Evolutionary conservation across 257 asterid species (phyloP).

Genomic region (Anisodus tanguticus): DNA sequence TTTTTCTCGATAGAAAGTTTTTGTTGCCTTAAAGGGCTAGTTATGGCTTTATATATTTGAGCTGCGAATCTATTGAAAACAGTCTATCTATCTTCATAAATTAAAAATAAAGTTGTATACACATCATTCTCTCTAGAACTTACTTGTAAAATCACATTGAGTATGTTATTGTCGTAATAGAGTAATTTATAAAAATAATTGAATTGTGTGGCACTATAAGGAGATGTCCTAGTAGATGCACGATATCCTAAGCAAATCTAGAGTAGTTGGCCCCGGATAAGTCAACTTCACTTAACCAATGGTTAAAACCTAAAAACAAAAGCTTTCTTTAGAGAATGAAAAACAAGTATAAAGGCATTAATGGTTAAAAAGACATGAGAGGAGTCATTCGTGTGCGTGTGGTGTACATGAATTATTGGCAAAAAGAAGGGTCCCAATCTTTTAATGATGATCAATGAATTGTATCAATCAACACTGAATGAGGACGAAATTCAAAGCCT

Average conservation of each 20-base stretch:
- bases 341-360: constrained; percentile 18
- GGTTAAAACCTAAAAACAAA: neutral
- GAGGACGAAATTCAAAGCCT: constrained; percentile 4
- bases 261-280: neutral
- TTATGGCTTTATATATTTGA: no score
- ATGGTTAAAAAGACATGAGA: neutral
- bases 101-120: no score
- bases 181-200: no score
- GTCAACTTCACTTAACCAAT: neutral
- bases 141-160: no score
- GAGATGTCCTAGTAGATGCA: no score
- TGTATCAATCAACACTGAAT: constrained; percentile 15
- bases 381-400: constrained; percentile 19
- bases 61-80: no score
- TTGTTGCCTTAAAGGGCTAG: no score
- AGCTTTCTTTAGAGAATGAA: neutral
- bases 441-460: neutral
- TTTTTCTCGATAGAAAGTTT: no score
- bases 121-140: no score
- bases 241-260: neutral
- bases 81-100: no score
- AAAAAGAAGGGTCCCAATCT: constrained; percentile 13
- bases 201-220: no score
- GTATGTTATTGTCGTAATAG: no score
- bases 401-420: constrained; percentile 29